A percentile compares a stretch with the other conserved stretches of the same genome.
Conservation (phyloP, 2,329 filamentous ascomycete genomes). For the Ophiostoma australiae region DNA sequence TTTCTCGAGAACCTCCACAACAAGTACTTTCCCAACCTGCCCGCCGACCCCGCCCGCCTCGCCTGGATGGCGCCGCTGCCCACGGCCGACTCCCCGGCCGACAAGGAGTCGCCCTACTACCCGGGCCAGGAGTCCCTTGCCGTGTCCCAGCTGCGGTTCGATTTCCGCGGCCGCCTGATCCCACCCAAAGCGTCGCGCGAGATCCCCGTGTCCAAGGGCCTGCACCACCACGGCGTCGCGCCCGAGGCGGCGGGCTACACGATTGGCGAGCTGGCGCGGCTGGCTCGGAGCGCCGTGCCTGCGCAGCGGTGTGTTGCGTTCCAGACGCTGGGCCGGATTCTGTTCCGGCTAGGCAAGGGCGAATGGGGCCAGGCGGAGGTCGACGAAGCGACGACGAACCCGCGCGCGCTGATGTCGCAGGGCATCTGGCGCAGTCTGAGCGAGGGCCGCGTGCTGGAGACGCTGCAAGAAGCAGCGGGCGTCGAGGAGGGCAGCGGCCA, state of each 20-base stretch:
- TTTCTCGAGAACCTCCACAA: conserved; percentile 80
- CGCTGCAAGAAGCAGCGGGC: conserved; percentile 68
- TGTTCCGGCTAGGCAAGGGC: conserved; percentile 75
- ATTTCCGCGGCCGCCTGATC: conserved; percentile 75
- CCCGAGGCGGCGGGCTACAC: conserved; percentile 95
- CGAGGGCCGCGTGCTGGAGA: conserved; percentile 70
- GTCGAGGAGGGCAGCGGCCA: conserved; percentile 62
- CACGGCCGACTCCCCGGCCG: conserved; percentile 58
- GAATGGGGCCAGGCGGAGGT: conserved; percentile 48
- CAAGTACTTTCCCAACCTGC: conserved; percentile 88
- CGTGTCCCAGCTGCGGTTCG: conserved; percentile 76
- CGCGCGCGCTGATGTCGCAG: conserved; percentile 52
- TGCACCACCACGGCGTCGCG: conserved; percentile 90
- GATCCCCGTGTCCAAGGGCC: conserved; percentile 70
- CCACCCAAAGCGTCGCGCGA: conserved; percentile 68
- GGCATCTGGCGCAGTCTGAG: conserved; percentile 81
- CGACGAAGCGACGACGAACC: conserved; percentile 21
- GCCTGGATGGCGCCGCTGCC: conserved; percentile 82
- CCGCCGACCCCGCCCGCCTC: conserved; percentile 77
- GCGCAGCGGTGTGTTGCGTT: conserved; percentile 88
- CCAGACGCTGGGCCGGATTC: conserved; percentile 78
- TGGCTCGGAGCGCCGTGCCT: conserved; percentile 75
- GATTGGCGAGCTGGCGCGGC: conserved; percentile 73
- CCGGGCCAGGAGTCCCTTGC: conserved; percentile 68
- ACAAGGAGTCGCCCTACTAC: conserved; percentile 73